A percentile compares a stretch with the other conserved stretches of the same genome.
phyloP scores from a whole-genome alignment of 106 monocot species.

The Chionographis japonica region DNA sequence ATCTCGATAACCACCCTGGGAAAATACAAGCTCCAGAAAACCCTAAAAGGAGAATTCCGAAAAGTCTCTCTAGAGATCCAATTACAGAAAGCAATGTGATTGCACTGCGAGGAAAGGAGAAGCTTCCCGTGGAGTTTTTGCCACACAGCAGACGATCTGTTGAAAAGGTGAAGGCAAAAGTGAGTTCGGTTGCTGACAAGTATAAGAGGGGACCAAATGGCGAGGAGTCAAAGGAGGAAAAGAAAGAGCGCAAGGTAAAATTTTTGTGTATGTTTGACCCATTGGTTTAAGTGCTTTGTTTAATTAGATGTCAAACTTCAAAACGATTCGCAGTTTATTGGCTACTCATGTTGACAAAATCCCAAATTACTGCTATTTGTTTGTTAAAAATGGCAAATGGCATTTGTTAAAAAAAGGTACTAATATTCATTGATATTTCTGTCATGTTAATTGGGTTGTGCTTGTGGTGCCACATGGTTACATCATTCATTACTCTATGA shows the following conservation, averaged over 20 bases:
- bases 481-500: too few relatives aligned
- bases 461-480: neutral
- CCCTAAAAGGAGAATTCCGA: slow-evolving; percentile 28
- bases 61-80: slow-evolving; percentile 25
- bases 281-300: too few relatives aligned
- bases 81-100: slow-evolving; percentile 41
- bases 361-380: too few relatives aligned
- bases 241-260: slow-evolving; percentile 91
- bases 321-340: too few relatives aligned
- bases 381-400: neutral
- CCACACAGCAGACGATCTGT: slow-evolving; percentile 38
- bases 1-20: slow-evolving; percentile 91
- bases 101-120: slow-evolving; percentile 70
- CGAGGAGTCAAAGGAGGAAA: slow-evolving; percentile 86
- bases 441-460: neutral
- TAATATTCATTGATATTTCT: neutral
- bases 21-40: slow-evolving; percentile 75
- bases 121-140: slow-evolving; percentile 79
- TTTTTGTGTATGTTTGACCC: neutral
- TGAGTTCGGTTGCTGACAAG: slow-evolving; percentile 11
- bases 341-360: too few relatives aligned
- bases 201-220: slow-evolving; percentile 30
- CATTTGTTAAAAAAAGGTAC: neutral
- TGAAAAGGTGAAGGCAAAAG: slow-evolving; percentile 45
- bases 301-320: too few relatives aligned